These are phyloP conservation scores for Candida xiaguanensis DNA, from an alignment of 805 yeast genomes.

Conservation along the genomic window DNA sequence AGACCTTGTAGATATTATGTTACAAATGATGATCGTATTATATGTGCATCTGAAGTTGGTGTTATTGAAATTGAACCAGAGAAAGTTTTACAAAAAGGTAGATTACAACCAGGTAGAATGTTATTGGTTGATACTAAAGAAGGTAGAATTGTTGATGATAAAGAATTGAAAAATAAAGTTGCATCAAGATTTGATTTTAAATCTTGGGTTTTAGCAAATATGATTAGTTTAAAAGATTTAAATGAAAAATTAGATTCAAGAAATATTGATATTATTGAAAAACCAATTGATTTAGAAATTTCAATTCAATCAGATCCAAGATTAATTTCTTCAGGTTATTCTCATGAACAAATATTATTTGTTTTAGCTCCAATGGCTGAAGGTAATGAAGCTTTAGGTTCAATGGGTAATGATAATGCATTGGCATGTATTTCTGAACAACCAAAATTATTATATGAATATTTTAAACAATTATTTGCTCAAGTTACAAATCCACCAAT, in stretches of 20 bases:
- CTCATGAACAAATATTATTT: slow-evolving; percentile 85
- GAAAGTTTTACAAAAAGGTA: slow-evolving; percentile 81
- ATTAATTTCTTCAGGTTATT: slow-evolving; percentile 83
- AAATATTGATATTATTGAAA: slow-evolving; percentile 22
- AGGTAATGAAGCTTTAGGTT: slow-evolving; percentile 93
- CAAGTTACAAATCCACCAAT: slow-evolving; percentile 99
- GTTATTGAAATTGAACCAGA: slow-evolving; percentile 87
- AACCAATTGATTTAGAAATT: slow-evolving; percentile 24
- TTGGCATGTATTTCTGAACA: slow-evolving; percentile 92
- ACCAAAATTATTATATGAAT: slow-evolving; percentile 86
- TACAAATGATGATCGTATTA: slow-evolving; percentile 90
- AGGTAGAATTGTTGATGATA: slow-evolving; percentile 91
- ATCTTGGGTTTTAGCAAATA: slow-evolving; percentile 85
- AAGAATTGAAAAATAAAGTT: slow-evolving; percentile 76
- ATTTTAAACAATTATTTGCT: slow-evolving; percentile 93
- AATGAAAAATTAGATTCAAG: slow-evolving; percentile 50
- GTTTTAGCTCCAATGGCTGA: slow-evolving; percentile 93
- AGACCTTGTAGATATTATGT: slow-evolving; percentile 98
- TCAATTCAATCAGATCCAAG: slow-evolving; percentile 79
- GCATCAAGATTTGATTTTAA: slow-evolving; percentile 86
- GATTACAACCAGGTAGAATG: slow-evolving; percentile 95
- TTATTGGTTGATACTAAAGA: slow-evolving; percentile 88
- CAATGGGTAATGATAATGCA: slow-evolving; percentile 98
- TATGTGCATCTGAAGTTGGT: slow-evolving; percentile 98
- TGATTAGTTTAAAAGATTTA: slow-evolving; percentile 80